Evolutionary conservation across 2,329 filamentous ascomycete species (phyloP), one percentile per base, ranked within the genome.

Genomic region (Xylaria arbuscula): DNA sequence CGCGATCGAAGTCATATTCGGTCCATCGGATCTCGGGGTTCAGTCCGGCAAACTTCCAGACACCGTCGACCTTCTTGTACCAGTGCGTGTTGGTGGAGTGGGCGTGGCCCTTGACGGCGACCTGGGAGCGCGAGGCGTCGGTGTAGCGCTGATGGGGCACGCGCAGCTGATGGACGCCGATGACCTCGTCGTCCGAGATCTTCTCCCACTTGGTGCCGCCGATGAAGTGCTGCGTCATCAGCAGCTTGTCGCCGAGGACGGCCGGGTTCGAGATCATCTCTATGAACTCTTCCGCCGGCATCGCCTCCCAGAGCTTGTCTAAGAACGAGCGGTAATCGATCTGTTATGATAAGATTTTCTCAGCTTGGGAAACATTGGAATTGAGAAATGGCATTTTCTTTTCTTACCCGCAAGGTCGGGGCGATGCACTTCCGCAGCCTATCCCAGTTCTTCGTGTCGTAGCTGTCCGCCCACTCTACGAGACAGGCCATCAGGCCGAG

Each of bases 301-400:
- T 89, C 58, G 84, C 82, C 57, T 87, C 84, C 88, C 88, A 90
- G 64, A 86, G 78, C 76, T 86, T 86, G 77, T 88, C 83, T 61
- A 88, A 84, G 78, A 90, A 87, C 48, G 85, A 84, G 59, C 86
- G 87, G 85, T 94, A 94, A 83, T 94, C 92, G 74, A 93, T 86
- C 84, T 90, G 15, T 17, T 58, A n/a, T 7, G 38, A 13, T 54
- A 10, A 9, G 22, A 1, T 9, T 48, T 9, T 54, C 56, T 70
- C n/a, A 70, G 68, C 24, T 38, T 38, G 36, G n/a, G 15, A 34
- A 17, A 28, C 11, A 32, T n/a, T 22, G 2, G 48, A 19, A 32
- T n/a, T 17, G 47, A 13, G 42, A 28, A 53, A 19, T 22, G 24
- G 10, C 7, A 7, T 34, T 50, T 34, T 76, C 2, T 42, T 28